These are phyloP conservation scores for Raffaelea ambrosiae DNA, from an alignment of 2,329 filamentous ascomycete genomes.

Conservation along the genomic window DNA sequence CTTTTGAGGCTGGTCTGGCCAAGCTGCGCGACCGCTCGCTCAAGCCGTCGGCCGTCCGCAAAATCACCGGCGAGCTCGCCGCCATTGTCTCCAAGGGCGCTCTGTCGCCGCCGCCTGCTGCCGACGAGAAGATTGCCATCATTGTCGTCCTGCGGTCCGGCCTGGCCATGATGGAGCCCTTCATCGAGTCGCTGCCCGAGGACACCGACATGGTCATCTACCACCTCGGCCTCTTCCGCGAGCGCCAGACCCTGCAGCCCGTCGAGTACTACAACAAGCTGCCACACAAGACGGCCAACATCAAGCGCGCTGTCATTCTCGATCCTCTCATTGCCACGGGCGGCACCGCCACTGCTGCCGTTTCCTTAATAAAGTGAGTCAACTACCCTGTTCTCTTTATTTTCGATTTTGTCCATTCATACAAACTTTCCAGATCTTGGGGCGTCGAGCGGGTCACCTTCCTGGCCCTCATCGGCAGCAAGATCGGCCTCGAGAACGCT, in stretches of 20 bases:
- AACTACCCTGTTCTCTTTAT: not conserved
- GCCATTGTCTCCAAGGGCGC: conserved; percentile 77
- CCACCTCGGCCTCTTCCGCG: conserved; percentile 90
- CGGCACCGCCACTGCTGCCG: conserved; percentile 78
- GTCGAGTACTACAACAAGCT: conserved; percentile 98
- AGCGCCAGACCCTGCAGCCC: conserved; percentile 74
- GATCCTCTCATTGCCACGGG: conserved; percentile 93
- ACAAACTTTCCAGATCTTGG: conserved; percentile 55
- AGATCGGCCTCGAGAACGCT: conserved; percentile 58
- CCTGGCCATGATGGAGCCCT: conserved; percentile 73
- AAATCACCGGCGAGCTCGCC: conserved; percentile 76
- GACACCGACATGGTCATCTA: conserved; percentile 65
- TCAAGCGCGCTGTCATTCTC: conserved; percentile 61
- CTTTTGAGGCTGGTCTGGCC: conserved; percentile 72
- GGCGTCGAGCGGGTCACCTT: conserved; percentile 73
- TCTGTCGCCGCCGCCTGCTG: conserved; percentile 49
- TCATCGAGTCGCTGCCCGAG: conserved; percentile 75
- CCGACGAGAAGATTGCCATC: conserved; percentile 59
- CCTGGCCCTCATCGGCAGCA: conserved; percentile 63
- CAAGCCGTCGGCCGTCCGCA: conserved; percentile 67
- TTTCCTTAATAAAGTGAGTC: conserved; percentile 56
- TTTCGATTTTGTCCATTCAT: not conserved
- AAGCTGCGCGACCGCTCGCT: conserved; percentile 49
- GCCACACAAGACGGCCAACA: conserved; percentile 53
- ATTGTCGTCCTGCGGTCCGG: conserved; percentile 89